Evolutionary conservation across 2,329 filamentous ascomycete genomes (phyloP).

Genomic region (Lachnum nothofagi): DNA sequence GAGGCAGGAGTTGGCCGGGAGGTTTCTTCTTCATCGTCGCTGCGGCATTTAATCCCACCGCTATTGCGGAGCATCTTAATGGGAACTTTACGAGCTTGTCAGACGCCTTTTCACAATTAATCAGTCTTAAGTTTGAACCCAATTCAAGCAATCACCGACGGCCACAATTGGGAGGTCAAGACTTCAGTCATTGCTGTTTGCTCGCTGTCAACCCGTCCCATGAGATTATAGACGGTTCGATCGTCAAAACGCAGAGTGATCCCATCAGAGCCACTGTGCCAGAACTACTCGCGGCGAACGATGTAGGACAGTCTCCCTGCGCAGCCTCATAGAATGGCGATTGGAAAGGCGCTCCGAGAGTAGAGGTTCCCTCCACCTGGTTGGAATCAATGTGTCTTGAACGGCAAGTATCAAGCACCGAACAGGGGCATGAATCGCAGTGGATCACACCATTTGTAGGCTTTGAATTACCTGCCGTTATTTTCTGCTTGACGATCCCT

Average conservation of each 20-base stretch:
- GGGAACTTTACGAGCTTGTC: too few relatives aligned
- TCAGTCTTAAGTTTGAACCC: too few relatives aligned
- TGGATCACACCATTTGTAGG: slow-evolving; percentile 16
- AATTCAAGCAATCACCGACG: too few relatives aligned
- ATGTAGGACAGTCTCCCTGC: slow-evolving; percentile 17
- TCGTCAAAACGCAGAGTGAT: background rate
- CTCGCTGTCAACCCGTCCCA: slow-evolving; percentile 15
- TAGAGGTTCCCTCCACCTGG: slow-evolving; percentile 14
- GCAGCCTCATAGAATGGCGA: slow-evolving; percentile 14
- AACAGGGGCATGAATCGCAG: slow-evolving; percentile 16
- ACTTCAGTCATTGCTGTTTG: slow-evolving; percentile 18
- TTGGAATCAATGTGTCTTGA: slow-evolving; percentile 13
- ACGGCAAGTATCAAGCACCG: slow-evolving; percentile 13
- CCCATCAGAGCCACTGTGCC: slow-evolving; percentile 7
- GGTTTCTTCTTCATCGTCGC: too few relatives aligned
- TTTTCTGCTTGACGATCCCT: slow-evolving; percentile 32
- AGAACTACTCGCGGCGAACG: slow-evolving; percentile 6
- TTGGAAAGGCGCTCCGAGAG: slow-evolving; percentile 7
- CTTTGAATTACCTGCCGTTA: slow-evolving; percentile 14
- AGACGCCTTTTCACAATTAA: too few relatives aligned
- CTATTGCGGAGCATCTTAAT: too few relatives aligned
- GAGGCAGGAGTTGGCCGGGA: too few relatives aligned
- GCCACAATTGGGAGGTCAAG: slow-evolving; percentile 16
- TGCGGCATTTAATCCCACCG: too few relatives aligned
- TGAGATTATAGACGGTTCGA: slow-evolving; percentile 1